Conservation (phyloP, 2,329 filamentous ascomycete species). For the Apiospora phragmitis region DNA sequence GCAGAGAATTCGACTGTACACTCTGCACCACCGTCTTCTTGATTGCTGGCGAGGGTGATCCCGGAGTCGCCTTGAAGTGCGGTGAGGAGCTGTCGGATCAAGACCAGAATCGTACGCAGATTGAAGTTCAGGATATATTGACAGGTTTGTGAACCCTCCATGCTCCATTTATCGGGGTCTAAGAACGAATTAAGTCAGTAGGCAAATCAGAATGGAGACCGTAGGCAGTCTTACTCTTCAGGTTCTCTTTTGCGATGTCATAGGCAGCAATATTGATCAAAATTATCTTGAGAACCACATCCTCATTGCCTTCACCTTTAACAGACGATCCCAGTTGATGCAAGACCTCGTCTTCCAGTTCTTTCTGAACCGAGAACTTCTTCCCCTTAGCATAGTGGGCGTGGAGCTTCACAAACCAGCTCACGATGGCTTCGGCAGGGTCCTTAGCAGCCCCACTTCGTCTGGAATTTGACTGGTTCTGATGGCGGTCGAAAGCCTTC, state of each 20-base stretch:
- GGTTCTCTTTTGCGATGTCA: constrained; percentile 64
- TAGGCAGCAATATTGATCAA: constrained; percentile 87
- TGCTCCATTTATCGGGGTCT: constrained; percentile 46
- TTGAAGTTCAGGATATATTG: constrained; percentile 77
- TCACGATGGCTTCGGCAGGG: constrained; percentile 64
- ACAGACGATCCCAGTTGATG: constrained; percentile 73
- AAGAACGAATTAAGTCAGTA: neutral
- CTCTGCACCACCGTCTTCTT: constrained; percentile 21
- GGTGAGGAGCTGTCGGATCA: constrained; percentile 70
- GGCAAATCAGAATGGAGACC: neutral
- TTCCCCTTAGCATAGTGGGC: constrained; percentile 80
- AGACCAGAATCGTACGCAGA: constrained; percentile 70
- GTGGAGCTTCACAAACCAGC: constrained; percentile 86
- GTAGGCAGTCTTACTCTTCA: constrained; percentile 50
- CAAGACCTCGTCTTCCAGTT: constrained; percentile 83
- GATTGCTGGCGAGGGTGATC: constrained; percentile 22
- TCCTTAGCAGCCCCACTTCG: constrained; percentile 45
- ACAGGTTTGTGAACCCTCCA: constrained; percentile 47
- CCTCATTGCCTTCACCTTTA: constrained; percentile 62
- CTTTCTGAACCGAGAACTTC: constrained; percentile 72
- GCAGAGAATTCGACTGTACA: constrained; percentile 35
- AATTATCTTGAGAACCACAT: constrained; percentile 74
- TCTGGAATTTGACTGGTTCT: constrained; percentile 36
- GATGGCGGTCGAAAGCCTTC: constrained; percentile 67
- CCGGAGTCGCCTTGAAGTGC: constrained; percentile 58